Percentiles rank a stretch among this genome's conserved stretches.
phyloP scores from a whole-genome alignment of 768 basidiomycete species.

The Hypholoma fasciculare region DNA sequence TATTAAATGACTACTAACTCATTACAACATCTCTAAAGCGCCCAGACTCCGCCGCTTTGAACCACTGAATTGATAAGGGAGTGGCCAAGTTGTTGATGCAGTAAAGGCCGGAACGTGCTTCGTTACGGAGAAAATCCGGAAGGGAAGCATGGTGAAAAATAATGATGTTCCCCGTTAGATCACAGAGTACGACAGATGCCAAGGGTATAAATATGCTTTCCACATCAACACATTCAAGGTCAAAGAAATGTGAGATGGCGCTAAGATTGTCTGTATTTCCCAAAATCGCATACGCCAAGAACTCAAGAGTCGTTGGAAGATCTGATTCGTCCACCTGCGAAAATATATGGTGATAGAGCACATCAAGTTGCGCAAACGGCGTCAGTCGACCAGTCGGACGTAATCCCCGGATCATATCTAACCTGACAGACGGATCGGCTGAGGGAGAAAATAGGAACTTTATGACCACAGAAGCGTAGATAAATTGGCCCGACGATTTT shows the following conservation, averaged over 20 bases:
- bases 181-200: neutral
- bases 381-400: constrained; percentile 2
- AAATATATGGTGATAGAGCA: constrained; percentile 9
- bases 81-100: neutral
- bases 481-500: constrained; percentile 13
- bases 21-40: too few relatives aligned
- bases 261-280: neutral
- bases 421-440: neutral
- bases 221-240: neutral
- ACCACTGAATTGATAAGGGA: too few relatives aligned
- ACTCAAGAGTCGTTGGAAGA: neutral
- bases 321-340: constrained; percentile 3
- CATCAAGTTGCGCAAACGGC: neutral
- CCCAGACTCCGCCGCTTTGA: too few relatives aligned
- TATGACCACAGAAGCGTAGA: constrained; percentile 9
- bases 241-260: neutral
- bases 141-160: neutral
- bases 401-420: constrained; percentile 3
- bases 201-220: neutral
- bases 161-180: too few relatives aligned
- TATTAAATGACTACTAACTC: too few relatives aligned
- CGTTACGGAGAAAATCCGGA: neutral
- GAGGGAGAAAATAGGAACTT: neutral
- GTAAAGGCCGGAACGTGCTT: neutral
- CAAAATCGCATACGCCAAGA: neutral